These are phyloP conservation scores for Aechmea fasciata DNA, from an alignment of 176 grass and related monocot species.

Conservation along the genomic window DNA sequence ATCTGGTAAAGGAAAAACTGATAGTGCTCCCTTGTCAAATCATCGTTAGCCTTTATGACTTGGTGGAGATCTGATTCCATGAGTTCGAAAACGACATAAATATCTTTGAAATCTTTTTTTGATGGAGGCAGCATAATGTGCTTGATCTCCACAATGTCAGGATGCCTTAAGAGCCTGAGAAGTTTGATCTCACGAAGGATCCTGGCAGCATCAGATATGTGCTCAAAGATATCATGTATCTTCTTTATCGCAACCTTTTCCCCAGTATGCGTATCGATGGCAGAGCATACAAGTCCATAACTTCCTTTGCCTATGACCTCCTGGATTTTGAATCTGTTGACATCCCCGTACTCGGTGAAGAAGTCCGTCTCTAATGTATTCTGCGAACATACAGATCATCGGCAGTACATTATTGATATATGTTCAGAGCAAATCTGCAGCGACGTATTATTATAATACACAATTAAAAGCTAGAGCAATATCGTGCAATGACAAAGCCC, in stretches of 20 bases:
- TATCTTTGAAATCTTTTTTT: slow-evolving; percentile 16
- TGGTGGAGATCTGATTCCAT: slow-evolving; percentile 16
- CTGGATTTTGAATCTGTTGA: slow-evolving; percentile 5
- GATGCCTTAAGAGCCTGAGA: slow-evolving; percentile 12
- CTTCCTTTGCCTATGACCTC: slow-evolving; percentile 13
- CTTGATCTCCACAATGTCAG: slow-evolving; percentile 14
- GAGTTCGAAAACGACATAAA: slow-evolving; percentile 12
- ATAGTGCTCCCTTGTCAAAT: slow-evolving; percentile 8
- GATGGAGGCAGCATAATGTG: slow-evolving; percentile 13
- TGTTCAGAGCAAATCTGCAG: neutral
- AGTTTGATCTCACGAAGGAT: slow-evolving; percentile 10
- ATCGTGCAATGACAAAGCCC: no score
- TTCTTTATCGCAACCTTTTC: slow-evolving; percentile 14
- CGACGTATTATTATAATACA: neutral
- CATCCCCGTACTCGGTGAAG: slow-evolving; percentile 7
- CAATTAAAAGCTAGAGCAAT: neutral
- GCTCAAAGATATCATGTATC: slow-evolving; percentile 14
- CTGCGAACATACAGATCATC: neutral
- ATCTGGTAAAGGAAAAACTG: slow-evolving; percentile 14
- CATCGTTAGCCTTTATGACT: slow-evolving; percentile 15
- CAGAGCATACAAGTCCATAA: slow-evolving; percentile 3
- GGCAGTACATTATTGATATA: neutral
- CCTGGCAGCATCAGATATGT: slow-evolving; percentile 14
- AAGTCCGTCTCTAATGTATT: slow-evolving; percentile 9
- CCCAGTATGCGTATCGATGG: slow-evolving; percentile 3